Conservation (phyloP, 176 grass and related monocot species). For the Miscanthus lutarioriparius region DNA sequence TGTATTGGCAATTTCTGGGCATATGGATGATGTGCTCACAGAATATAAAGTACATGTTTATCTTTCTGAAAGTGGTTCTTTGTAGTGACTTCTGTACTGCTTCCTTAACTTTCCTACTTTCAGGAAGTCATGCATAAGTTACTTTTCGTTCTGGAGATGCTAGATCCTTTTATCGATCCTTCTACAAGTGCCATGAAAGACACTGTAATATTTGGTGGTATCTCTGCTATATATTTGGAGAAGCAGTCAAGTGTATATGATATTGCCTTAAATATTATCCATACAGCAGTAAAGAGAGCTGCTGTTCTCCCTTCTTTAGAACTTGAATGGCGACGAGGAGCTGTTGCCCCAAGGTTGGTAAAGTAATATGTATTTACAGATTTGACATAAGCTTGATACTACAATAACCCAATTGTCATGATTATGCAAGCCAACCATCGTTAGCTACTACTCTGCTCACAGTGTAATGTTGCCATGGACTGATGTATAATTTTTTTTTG, state of each 20-base stretch:
- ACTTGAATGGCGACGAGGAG: constrained; percentile 74
- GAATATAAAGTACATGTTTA: constrained; percentile 80
- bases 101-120: constrained; percentile 52
- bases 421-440: constrained; percentile 13
- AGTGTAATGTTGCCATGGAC: background rate
- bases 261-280: constrained; percentile 77
- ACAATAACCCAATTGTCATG: background rate
- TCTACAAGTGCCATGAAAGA: constrained; percentile 55
- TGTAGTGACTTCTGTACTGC: constrained; percentile 19
- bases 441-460: constrained; percentile 5
- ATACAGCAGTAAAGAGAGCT: constrained; percentile 68
- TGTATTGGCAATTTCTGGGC: constrained; percentile 82
- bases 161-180: constrained; percentile 82
- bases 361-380: constrained; percentile 27
- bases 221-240: constrained; percentile 63
- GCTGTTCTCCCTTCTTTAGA: constrained; percentile 84
- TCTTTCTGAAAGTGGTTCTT: constrained; percentile 21
- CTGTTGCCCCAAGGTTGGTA: constrained; percentile 73
- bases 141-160: constrained; percentile 96
- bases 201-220: constrained; percentile 59
- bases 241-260: constrained; percentile 56
- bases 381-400: constrained; percentile 44
- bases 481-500: background rate
- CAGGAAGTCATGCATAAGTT: constrained; percentile 85
- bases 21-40: constrained; percentile 82